Conservation (phyloP, 2,329 filamentous ascomycete genomes). For the Fusarium palustre region DNA sequence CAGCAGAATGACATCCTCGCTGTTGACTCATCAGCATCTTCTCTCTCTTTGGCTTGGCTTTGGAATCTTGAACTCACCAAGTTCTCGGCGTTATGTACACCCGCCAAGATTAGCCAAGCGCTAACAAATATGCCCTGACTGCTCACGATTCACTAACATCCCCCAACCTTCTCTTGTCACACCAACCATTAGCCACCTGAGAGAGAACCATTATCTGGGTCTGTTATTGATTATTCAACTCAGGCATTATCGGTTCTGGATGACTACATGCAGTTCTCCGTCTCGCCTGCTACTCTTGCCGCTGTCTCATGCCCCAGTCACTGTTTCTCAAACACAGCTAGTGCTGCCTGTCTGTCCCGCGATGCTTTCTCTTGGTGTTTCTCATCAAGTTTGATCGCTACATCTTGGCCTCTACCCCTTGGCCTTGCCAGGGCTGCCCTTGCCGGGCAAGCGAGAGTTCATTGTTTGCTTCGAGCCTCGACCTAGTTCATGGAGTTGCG, state of each 20-base stretch:
- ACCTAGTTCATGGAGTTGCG: conserved; percentile 23
- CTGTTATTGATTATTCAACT: conserved; percentile 10
- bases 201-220: conserved; percentile 24
- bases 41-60: conserved; percentile 2
- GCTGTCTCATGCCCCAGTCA: conserved; percentile 39
- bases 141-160: conserved; percentile 29
- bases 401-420: conserved; percentile 12
- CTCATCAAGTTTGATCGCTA: conserved; percentile 44
- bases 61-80: background rate
- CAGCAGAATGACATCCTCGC: conserved; percentile 6
- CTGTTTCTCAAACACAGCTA: conserved; percentile 34
- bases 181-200: conserved; percentile 24
- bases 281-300: conserved; percentile 17
- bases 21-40: conserved; percentile 25
- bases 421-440: background rate
- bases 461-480: conserved; percentile 21
- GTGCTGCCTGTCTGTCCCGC: conserved; percentile 25
- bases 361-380: conserved; percentile 35
- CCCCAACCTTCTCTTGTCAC: conserved; percentile 30
- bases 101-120: conserved; percentile 38
- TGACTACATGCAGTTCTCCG: conserved; percentile 3
- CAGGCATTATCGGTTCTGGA: background rate
- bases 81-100: conserved; percentile 19
- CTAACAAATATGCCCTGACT: conserved; percentile 17
- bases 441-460: conserved; percentile 5